Base-by-base conservation (phyloP, 768 basidiomycete genomes). In the Mycena albidolilacea region DNA sequence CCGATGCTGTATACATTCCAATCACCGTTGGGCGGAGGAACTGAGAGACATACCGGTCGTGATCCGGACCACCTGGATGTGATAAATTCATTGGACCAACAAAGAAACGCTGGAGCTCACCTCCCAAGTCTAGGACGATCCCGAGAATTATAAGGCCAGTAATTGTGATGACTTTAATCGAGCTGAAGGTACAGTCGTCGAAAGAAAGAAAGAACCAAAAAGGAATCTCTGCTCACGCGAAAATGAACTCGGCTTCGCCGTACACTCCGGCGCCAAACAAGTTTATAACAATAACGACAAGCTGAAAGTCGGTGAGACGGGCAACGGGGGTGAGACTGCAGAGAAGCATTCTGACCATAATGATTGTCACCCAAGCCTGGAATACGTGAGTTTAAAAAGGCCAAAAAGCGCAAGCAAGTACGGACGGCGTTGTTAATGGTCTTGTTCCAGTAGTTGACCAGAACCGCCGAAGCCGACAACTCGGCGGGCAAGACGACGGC, bases 101-200 rank as follows among this genome's bases (percentile, higher is more conserved):
- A 30, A 30, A 30, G n/a, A 30, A 3, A 30, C 30, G 30, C 30
- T 30, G 30, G 30, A 30, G 30, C 30, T 30, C 30, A 30, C 88
- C 88, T 74, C 97, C 97, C 50, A 96, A 90, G 79, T 96, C 95
- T 73, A 97, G 84, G 38, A 97, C 85, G 78, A 92, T 85, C 10
- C 91, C 91, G 17, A 92, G 79, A 73, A 92, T 90, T 64, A 91
- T 91, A 41, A 91, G 85, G 71, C 92, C 95, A 5, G 86, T 88
- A 75, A 96, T 94, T 0, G 94, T 93, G 72, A 97, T 81, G n/a
- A 97, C 93, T 82, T 97, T 97, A 84, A 97, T 95, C 8, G 94
- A 95, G 7, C 90, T 83, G 54, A 30, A 64, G 15, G 35, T 12
- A 61, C 48, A 52, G 14, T 57, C 39, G 60, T n/a, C 19, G 35